These are phyloP conservation scores for Colletotrichum cereale DNA, from an alignment of 2,329 filamentous ascomycete genomes.

Conservation along the genomic window DNA sequence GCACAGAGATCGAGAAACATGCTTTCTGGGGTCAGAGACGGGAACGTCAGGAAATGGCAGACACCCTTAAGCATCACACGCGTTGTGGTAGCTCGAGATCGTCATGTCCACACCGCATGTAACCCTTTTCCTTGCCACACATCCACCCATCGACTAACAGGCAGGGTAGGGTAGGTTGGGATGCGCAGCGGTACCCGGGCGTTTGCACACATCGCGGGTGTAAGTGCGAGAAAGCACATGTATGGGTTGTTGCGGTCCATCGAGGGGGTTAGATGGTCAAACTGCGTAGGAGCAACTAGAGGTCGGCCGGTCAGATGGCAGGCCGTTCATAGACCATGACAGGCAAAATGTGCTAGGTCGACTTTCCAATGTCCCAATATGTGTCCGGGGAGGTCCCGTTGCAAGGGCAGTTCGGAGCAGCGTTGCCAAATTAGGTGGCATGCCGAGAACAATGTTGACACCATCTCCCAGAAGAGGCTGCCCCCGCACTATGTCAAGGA, in stretches of 20 bases:
- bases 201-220: constrained; percentile 5
- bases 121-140: constrained; percentile 23
- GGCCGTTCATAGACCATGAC: constrained; percentile 13
- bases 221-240: constrained; percentile 11
- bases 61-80: constrained; percentile 30
- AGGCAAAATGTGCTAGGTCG: constrained; percentile 29
- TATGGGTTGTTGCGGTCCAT: constrained; percentile 4
- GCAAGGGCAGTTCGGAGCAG: constrained; percentile 37
- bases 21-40: constrained; percentile 34
- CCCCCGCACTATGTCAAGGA: constrained; percentile 40
- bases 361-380: constrained; percentile 20
- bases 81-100: constrained; percentile 35
- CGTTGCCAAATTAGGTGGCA: constrained; percentile 39
- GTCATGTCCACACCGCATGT: constrained; percentile 29
- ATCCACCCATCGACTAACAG: constrained; percentile 27
- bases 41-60: constrained; percentile 28
- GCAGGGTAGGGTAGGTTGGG: constrained; percentile 26
- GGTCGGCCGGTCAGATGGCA: constrained; percentile 38
- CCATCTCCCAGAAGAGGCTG: constrained; percentile 37
- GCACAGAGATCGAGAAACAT: constrained; percentile 33
- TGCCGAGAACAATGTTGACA: constrained; percentile 41
- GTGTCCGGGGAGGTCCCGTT: constrained; percentile 21
- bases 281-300: constrained; percentile 14
- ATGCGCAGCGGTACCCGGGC: constrained; percentile 14
- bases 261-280: constrained; percentile 14